A percentile compares a stretch with the other conserved stretches of the same genome.
These are phyloP conservation scores for Pseudogymnoascus sp. DNA, from an alignment of 2,329 filamentous ascomycete species.

Conservation along the genomic window DNA sequence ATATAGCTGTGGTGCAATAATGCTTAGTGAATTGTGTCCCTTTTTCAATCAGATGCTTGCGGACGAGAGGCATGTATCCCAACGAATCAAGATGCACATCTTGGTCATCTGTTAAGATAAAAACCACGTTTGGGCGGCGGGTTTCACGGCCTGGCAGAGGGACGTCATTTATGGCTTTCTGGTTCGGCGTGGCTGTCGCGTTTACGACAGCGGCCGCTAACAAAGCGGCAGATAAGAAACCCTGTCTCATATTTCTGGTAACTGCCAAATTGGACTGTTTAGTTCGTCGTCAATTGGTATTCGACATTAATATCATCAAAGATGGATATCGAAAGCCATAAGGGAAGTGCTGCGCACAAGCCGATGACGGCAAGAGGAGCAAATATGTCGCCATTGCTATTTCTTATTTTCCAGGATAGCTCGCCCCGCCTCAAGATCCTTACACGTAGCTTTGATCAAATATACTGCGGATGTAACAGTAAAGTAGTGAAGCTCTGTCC, in stretches of 20 bases:
- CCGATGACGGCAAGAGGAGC: not conserved
- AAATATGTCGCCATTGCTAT: not conserved
- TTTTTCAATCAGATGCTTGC: constrained; percentile 45
- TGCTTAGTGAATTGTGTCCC: constrained; percentile 49
- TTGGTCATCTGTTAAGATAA: constrained; percentile 58
- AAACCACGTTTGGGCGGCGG: constrained; percentile 45
- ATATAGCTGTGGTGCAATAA: constrained; percentile 52
- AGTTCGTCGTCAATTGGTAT: not conserved
- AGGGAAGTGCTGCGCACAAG: not conserved
- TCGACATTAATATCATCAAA: not conserved
- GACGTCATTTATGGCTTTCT: constrained; percentile 6
- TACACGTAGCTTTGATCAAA: not conserved
- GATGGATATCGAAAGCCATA: not conserved
- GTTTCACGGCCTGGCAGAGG: not conserved
- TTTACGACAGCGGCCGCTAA: constrained; percentile 8
- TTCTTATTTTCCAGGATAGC: not conserved
- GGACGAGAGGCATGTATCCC: constrained; percentile 46
- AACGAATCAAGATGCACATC: constrained; percentile 52
- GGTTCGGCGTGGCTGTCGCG: constrained; percentile 11
- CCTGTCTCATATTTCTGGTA: not conserved
- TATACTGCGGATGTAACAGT: not conserved
- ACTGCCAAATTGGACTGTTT: not conserved
- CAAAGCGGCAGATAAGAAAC: constrained; percentile 13
- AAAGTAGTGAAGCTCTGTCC: not conserved
- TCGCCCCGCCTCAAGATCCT: not conserved